A percentile compares a stretch with the other conserved stretches of the same genome.
Evolutionary conservation across 495 filamentous ascomycete genomes (phyloP).

Genomic region (Penicillium taxi): DNA sequence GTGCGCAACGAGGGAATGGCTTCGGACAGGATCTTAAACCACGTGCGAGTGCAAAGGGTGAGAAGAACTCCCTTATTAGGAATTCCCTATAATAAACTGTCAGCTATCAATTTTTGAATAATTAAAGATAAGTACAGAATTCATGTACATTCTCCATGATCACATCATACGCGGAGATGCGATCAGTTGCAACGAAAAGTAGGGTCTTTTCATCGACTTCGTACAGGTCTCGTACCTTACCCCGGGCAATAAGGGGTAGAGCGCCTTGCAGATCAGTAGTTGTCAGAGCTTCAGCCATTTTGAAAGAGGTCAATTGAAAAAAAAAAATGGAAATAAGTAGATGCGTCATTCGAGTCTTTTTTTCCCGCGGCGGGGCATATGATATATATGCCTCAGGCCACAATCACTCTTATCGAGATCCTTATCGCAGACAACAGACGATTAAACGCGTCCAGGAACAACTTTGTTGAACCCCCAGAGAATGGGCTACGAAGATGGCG

Average conservation of each 20-base stretch:
- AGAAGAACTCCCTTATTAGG: conserved; percentile 78
- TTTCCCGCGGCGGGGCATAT: conserved; percentile 16
- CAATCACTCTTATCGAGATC: conserved; percentile 11
- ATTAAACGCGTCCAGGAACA: conserved; percentile 9
- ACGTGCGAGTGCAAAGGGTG: conserved; percentile 73
- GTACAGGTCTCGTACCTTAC: conserved; percentile 83
- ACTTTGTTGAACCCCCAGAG: conserved; percentile 3
- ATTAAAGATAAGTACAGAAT: neutral
- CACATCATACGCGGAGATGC: conserved; percentile 93
- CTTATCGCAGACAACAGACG: neutral
- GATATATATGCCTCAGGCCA: conserved; percentile 19
- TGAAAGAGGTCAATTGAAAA: conserved; percentile 6
- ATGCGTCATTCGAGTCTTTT: conserved; percentile 18
- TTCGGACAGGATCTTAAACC: conserved; percentile 67
- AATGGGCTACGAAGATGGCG: conserved; percentile 46
- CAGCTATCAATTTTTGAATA: conserved; percentile 1
- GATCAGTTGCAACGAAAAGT: conserved; percentile 83
- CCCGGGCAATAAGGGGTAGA: conserved; percentile 50
- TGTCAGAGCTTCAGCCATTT: conserved; percentile 44
- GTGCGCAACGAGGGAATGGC: conserved; percentile 60
- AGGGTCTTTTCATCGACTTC: conserved; percentile 64
- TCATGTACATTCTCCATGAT: conserved; percentile 71
- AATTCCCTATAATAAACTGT: conserved; percentile 52
- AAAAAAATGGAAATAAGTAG: conserved; percentile 1
- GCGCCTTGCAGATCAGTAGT: conserved; percentile 45